Base-by-base conservation (phyloP, 2,329 filamentous ascomycete genomes). In the Fusarium aywerte region DNA sequence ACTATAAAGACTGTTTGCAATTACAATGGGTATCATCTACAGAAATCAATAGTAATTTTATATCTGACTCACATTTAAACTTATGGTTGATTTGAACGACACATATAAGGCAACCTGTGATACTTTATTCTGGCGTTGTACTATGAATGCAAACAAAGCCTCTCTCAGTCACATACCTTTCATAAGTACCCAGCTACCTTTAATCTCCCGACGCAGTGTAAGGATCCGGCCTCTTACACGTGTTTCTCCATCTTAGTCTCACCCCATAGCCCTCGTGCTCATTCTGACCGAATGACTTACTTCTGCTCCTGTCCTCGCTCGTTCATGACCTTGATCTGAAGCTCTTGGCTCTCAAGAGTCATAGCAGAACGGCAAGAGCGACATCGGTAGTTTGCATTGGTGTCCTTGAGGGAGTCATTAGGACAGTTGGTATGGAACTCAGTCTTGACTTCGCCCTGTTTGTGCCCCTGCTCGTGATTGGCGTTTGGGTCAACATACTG, bases 51-150 rank as follows among this genome's bases (percentile, higher is more conserved):
- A n/a, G n/a, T n/a, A n/a, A n/a, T n/a, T 8, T 29, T 31, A 29
- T 5, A 43, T 11, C 32, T 25, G 43, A 36, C 23, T 68, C 64
- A 59, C 44, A 51, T 20, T 18, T 5, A 27, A 7, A 16, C 16
- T 36, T 20, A 18, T 50, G 12, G n/a, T 16, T 23, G 20, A 15
- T 51, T 23, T 31, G 35, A n/a, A 43, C 18, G 23, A 25, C n/a
- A 23, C n/a, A 45, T 51, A 21, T 18, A 61, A 50, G 50, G 47
- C 32, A 57, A 57, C 39, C 13, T 53, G 50, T 62, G 50, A 43
- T 57, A 65, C 60, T 50, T 16, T 55, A 40, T 48, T 61, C 6
- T 18, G 31, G 55, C 18, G 15, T 23, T 57, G 62, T 42, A 33
- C 21, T 18, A 51, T 43, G 43, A n/a, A 39, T 58, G 50, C 42